Base-by-base conservation (phyloP, 306 rosid genomes). In the Cucurbita ficifolia region DNA sequence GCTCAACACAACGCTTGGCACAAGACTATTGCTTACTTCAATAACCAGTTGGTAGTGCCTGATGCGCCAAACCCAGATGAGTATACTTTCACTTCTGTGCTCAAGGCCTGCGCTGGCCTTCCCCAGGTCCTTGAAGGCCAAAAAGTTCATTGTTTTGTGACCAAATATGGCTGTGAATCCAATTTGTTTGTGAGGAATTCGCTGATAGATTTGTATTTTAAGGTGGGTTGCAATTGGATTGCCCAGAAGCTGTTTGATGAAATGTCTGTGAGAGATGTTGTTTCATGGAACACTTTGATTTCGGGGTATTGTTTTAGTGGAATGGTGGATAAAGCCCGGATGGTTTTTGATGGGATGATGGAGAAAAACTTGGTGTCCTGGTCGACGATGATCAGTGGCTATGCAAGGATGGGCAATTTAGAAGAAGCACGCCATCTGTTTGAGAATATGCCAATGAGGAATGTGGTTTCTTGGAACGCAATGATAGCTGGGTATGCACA, bases 71-170 rank as follows among this genome's bases (percentile, higher is more conserved):
- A 17, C 75, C 84, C 84, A 2, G 87, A 80, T 24, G 84, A 83
- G 46, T 80, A 78, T 72, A 80, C 87, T 5, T 80, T 83, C 76
- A 83, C 87, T 64, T 80, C 84, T 56, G 82, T 80, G 17, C 78
- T 83, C 75, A 83, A 83, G 76, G 87, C 87, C 78, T 78, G 87
- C 70, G 82, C 84, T 43, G 84, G 84, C 36, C 76, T 83, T 64
- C 57, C 78, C 45, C 78, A n/a, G 39, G 53, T 45, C 19, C 54
- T 21, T 11, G 80, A 83, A 58, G 87, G 87, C 18, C 63, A 75
- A 63, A 80, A 83, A 46, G 58, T 80, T 49, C 87, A 80, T 33
- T 83, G 84, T 59, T 56, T 49, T 52, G 80, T 83, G 1, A 69
- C 76, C 4, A 80, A 80, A 75, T 78, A 77, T 35, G 87, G 84